Evolutionary conservation across 1,139 yeast genomes (phyloP), one percentile per base, ranked within the genome.

Genomic region (Pichia sp.): DNA sequence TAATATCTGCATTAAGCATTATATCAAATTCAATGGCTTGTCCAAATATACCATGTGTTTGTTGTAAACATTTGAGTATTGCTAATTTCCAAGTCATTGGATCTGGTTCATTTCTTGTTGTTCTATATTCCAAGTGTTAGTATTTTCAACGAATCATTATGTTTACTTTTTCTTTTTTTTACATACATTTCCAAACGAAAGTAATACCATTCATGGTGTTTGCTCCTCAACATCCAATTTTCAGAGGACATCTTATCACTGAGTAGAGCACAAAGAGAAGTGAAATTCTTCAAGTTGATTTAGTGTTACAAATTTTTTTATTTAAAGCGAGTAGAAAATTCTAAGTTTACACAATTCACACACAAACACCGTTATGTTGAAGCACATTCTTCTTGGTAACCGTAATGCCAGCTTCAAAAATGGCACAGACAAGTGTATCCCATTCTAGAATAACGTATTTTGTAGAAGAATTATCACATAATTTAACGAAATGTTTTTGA

Each of bases 391-490:
- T 25, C 11, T 35, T 36, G 8, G 27, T 40, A 8, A 48, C 18
- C 1, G 35, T 30, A 13, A 48, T n/a, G 3, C 24, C 39, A 12
- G 40, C 53, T 36, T 69, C 70, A 61, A 82, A 82, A 0, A 82
- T 77, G 42, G 80, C 71, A 48, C 72, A 67, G 11, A 82, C 81
- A 51, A 84, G 76, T 85, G 85, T 80, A 50, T 81, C 79, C 88
- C 88, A 82, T 52, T 79, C 83, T 11, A 81, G 72, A 2, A 77
- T 68, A 7, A 60, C 59, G 23, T 50, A 55, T 7, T 48, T 50
- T 1, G 48, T 51, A 9, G 59, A 57, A 3, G 63, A 67, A 1
- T 36, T 22, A 6, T 62, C 58, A 20, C 70, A 55, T 12, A 67
- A 47, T 27, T 67, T 66, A 42, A 65, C 68, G 53, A 78, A 74